phyloP scores from a whole-genome alignment of 2,329 filamentous ascomycete species.

The Beauveria sp. region DNA sequence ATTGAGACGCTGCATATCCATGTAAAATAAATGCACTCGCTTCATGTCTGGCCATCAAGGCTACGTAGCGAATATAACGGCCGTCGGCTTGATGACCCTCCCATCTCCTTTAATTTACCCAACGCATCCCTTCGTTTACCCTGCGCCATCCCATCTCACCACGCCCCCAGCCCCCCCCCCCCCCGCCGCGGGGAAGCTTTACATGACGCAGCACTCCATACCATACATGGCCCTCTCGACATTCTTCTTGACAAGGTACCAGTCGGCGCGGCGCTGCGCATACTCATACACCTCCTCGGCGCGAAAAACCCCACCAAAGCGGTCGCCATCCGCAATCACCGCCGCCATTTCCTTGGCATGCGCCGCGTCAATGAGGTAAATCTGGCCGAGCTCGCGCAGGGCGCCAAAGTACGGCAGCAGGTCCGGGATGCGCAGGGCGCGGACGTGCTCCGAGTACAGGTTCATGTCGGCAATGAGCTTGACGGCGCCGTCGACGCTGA shows the following conservation, averaged over 20 bases:
- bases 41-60: neutral
- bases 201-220: conserved; percentile 83
- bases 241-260: conserved; percentile 80
- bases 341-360: conserved; percentile 93
- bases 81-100: neutral
- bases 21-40: neutral
- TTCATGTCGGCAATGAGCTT: conserved; percentile 96
- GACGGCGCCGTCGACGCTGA: conserved; percentile 82
- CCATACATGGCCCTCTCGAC: conserved; percentile 98
- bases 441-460: conserved; percentile 79
- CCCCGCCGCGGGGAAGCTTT: neutral
- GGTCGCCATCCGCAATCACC: conserved; percentile 84
- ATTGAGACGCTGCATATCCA: neutral
- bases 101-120: neutral
- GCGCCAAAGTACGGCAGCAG: conserved; percentile 86
- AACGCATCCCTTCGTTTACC: neutral
- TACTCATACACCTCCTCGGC: conserved; percentile 98
- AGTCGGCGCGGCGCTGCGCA: conserved; percentile 86
- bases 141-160: neutral
- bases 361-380: conserved; percentile 77
- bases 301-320: conserved; percentile 86
- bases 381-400: conserved; percentile 84
- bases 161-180: conserved; percentile 18
- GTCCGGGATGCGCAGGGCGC: conserved; percentile 72
- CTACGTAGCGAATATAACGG: neutral